Evolutionary conservation across 1,284 basidiomycete species (phyloP).

Genomic region (Testicularia cyperi): DNA sequence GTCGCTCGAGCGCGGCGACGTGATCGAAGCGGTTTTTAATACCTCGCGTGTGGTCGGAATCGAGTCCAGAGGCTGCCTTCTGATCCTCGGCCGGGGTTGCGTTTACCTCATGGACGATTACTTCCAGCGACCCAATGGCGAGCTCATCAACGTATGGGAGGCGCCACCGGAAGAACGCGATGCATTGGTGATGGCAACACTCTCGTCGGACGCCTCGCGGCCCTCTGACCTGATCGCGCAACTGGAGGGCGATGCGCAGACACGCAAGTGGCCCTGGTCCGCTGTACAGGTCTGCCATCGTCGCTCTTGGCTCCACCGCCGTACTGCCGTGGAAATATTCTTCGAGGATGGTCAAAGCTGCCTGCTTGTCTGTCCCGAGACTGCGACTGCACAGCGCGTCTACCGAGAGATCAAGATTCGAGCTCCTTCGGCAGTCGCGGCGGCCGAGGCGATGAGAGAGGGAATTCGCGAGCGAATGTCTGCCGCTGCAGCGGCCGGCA

Average conservation of each 20-base stretch:
- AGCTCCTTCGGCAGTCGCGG: slow-evolving; percentile 37
- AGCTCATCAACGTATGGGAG: slow-evolving; percentile 83
- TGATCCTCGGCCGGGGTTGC: slow-evolving; percentile 81
- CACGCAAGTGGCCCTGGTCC: slow-evolving; percentile 51
- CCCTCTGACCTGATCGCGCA: slow-evolving; percentile 60
- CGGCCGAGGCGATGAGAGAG: slow-evolving; percentile 36
- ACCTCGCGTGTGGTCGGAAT: slow-evolving; percentile 52
- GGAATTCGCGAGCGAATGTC: slow-evolving; percentile 32
- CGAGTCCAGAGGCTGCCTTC: slow-evolving; percentile 70
- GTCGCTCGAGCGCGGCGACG: slow-evolving; percentile 77
- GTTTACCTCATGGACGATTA: slow-evolving; percentile 89
- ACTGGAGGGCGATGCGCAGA: slow-evolving; percentile 29
- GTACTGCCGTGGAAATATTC: slow-evolving; percentile 56
- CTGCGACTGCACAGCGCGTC: slow-evolving; percentile 35
- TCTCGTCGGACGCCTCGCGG: slow-evolving; percentile 62
- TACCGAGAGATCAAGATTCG: slow-evolving; percentile 37
- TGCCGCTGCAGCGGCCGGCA: slow-evolving; percentile 8
- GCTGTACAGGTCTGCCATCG: slow-evolving; percentile 27
- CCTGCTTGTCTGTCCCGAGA: slow-evolving; percentile 52
- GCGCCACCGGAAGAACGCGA: slow-evolving; percentile 72
- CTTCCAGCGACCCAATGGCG: slow-evolving; percentile 82
- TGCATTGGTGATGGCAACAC: slow-evolving; percentile 69
- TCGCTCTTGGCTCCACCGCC: slow-evolving; percentile 52
- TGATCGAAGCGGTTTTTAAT: slow-evolving; percentile 78
- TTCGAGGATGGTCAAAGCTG: slow-evolving; percentile 59